Base-by-base conservation (phyloP, 257 asterid genomes). In the Fraxinus anomala region DNA sequence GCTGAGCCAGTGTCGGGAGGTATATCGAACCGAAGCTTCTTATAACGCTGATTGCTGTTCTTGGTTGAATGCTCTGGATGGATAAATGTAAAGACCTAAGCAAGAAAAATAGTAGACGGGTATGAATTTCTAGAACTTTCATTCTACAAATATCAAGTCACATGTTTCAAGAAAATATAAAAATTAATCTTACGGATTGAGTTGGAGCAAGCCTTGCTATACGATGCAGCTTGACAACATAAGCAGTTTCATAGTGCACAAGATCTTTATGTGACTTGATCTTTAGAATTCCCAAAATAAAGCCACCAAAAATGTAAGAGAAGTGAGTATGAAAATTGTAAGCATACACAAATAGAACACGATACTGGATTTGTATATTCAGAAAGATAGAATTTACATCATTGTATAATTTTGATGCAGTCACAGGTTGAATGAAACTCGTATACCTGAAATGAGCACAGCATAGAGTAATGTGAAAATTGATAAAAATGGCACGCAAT, bases 191-290 rank as follows among this genome's bases (percentile, higher is more conserved):
- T 79, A 96, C 99, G 68, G 97, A 87, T 84, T 93, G 97, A 33
- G 94, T 83, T 67, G 84, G 83, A 76, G 98, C 96, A 81, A 93
- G 97, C 88, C 89, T 93, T 68, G 98, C 97, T 59, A 96, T 89
- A 26, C 97, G 98, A 77, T 96, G 99, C 76, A 93, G 86, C 88
- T 96, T 96, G 77, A 93, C 99, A 80, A 96, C 99, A 70, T 96
- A 96, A 70, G 98, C 95, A 81, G 99, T 96, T 93, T 96, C 97
- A 74, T 93, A 92, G 89, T 96, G 98, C 86, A 87, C 82, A 40
- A 96, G 96, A 93, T 96, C 98, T 75, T 91, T 92, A 86, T 96
- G 98, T 19, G 97, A 82, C 86, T 92, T 93, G 78, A 96, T 92
- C 99, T 93, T 90, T 68, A 73, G 7, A 56, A 85, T 76, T 54